phyloP scores from a whole-genome alignment of 176 grass and related monocot species.

The Aegilops tauschii region DNA sequence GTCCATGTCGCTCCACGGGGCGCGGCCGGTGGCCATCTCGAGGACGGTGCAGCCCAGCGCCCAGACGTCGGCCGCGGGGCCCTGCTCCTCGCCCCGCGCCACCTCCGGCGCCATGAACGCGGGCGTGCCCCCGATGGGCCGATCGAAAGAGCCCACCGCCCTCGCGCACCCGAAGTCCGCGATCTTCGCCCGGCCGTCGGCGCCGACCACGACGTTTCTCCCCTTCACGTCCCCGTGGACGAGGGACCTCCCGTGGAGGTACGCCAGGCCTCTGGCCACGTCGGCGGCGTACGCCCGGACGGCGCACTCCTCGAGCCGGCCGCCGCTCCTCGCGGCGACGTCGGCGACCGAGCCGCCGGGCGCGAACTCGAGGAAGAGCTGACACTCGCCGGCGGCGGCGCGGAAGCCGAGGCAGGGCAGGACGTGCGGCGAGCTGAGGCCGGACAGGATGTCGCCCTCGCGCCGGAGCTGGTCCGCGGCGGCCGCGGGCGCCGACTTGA shows the following conservation, averaged over 20 bases:
- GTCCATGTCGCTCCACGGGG: slow-evolving; percentile 39
- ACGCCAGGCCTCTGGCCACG: slow-evolving; percentile 49
- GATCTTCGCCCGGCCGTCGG: slow-evolving; percentile 58
- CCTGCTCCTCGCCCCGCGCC: slow-evolving; percentile 65
- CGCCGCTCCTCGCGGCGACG: slow-evolving; percentile 20
- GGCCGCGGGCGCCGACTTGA: slow-evolving; percentile 48
- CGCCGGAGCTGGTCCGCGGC: slow-evolving; percentile 29
- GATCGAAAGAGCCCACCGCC: not conserved
- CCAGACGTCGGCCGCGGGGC: slow-evolving; percentile 65
- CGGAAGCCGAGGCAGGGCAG: slow-evolving; percentile 52
- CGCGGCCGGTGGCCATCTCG: slow-evolving; percentile 65
- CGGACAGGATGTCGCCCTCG: slow-evolving; percentile 58
- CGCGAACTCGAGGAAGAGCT: slow-evolving; percentile 77
- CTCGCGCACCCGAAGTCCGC: slow-evolving; percentile 72
- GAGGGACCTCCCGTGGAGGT: slow-evolving; percentile 53
- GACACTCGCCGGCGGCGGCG: slow-evolving; percentile 7
- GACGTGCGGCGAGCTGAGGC: slow-evolving; percentile 57
- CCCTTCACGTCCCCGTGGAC: slow-evolving; percentile 70
- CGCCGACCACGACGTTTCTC: slow-evolving; percentile 61
- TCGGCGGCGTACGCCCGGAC: slow-evolving; percentile 37
- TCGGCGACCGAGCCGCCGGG: slow-evolving; percentile 59
- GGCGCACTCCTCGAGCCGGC: slow-evolving; percentile 33
- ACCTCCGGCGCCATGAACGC: slow-evolving; percentile 95
- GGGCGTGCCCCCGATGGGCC: slow-evolving; percentile 55
- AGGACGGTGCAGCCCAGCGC: slow-evolving; percentile 66